Evolutionary conservation across 352 stramenopile species (phyloP), one percentile per base, ranked within the genome.

Genomic region (Phytophthora niederhauseri): DNA sequence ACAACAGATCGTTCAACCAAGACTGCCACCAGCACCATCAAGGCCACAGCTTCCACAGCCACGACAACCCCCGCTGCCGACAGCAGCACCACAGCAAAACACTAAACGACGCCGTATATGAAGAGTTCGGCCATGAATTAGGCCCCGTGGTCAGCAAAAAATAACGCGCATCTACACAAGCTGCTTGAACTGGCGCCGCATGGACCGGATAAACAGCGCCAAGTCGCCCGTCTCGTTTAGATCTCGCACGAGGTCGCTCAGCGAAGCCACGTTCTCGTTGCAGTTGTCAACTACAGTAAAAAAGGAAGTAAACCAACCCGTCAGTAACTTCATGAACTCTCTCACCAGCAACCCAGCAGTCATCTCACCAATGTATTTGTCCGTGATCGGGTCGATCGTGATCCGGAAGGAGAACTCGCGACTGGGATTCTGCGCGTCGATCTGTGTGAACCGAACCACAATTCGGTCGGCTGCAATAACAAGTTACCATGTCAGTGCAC

Each of bases 111-210:
- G 75, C 4, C 73, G 78, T 56, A 84, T 86, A 69, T 86, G 67
- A 81, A 59, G 7, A 55, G 48, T 15, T 77, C 70, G 62, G 45
- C 51, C 22, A 61, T 50, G 6, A 50, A 19, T 50, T 22, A 50
- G n/a, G 26, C 17, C 43, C 20, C 43, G 15, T 6, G 28, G 7
- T 31, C 28, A 45, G 9, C 9, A 45, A 45, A n/a, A 52, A 50
- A 9, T 48, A 56, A 20, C 15, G 34, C 46, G 50, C 53, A 51
- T 55, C 57, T 77, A 85, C 58, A 85, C 72, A n/a, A 90, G 61
- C 65, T 84, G 75, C 68, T 91, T 91, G 64, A 93, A 95, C 66
- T 90, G 68, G 38, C 83, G 84, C 1, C 87, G 85, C 85, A 95
- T 95, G 36, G 81, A 81, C 45, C 84, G 85, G 24, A 95, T 85